Base-by-base conservation (phyloP, 371 early-diverging fungal genomes). In the Gilbertella persicaria region DNA sequence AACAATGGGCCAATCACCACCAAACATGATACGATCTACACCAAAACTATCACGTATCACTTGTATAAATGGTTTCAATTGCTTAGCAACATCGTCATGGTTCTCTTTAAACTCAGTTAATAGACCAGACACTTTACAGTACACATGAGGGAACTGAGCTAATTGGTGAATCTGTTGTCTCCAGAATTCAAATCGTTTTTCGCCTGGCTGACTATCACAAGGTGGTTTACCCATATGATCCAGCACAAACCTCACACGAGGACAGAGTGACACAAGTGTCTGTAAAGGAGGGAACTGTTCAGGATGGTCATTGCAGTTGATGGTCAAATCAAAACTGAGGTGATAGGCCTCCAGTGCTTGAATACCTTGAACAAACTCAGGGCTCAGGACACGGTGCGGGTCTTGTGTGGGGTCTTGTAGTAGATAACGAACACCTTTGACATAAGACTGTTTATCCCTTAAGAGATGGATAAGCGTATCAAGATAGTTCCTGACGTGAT, bases 141-240 rank as follows among this genome's bases (percentile, higher is more conserved):
- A 59, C 2, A 77, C 72, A 37, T 77, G 71, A 1, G 40, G 45
- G 40, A 49, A 50, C 19, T 35, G 19, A 5, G 62, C 60, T 30
- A 77, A 37, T 7, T 50, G 33, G 0, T 45, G 7, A 45, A 77
- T 62, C 36, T 70, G 52, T 19, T 33, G 26, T 35, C 50, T 58
- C 74, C 73, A 73, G 8, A 48, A 58, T 29, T 64, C 66, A 48
- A 69, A 77, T 12, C 38, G 48, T 20, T 42, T 35, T 7, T 62
- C 53, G 8, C 69, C 66, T 14, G 69, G 66, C 7, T 50, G 38
- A 19, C 54, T 55, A 47, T 71, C 55, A 46, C 74, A 71, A 19
- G 78, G 78, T 8, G 78, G 78, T 44, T 77, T 77, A 12, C 60
- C 78, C 72, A 73, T 73, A 54, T 77, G 78, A 45, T 73, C 78